Conservation (phyloP, 164 flowering plant genomes). For the Paratinospora sagittata region DNA sequence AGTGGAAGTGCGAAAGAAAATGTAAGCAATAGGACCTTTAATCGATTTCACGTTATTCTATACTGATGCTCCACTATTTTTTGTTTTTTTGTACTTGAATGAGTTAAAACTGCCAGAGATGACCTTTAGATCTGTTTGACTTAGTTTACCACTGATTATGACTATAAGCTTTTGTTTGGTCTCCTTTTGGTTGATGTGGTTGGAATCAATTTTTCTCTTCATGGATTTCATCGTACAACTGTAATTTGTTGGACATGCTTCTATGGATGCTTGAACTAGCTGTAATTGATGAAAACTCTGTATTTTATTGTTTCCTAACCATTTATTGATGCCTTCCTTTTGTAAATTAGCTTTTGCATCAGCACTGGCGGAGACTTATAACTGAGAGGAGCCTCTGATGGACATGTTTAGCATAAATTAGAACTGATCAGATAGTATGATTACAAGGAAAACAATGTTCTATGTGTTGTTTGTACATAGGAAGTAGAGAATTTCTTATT, state of each 20-base stretch:
- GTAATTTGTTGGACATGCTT: not conserved
- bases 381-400: too few relatives aligned
- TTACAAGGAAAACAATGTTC: too few relatives aligned
- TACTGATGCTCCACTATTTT: not conserved
- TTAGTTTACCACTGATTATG: not conserved
- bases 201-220: too few relatives aligned
- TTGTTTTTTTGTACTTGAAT: not conserved
- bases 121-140: not conserved
- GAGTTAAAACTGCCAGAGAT: too few relatives aligned
- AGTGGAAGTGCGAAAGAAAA: constrained; percentile 82
- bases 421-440: too few relatives aligned
- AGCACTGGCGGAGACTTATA: too few relatives aligned
- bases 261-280: not conserved
- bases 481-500: not conserved
- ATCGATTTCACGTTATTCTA: not conserved
- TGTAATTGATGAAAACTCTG: not conserved
- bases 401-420: too few relatives aligned
- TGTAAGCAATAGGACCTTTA: constrained; percentile 32
- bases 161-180: not conserved
- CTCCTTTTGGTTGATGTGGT: too few relatives aligned
- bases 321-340: not conserved
- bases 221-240: too few relatives aligned
- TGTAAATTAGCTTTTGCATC: too few relatives aligned
- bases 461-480: not conserved
- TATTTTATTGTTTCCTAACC: not conserved